Conservation (phyloP, 2,329 filamentous ascomycete genomes). For the Onygenales sp. region DNA sequence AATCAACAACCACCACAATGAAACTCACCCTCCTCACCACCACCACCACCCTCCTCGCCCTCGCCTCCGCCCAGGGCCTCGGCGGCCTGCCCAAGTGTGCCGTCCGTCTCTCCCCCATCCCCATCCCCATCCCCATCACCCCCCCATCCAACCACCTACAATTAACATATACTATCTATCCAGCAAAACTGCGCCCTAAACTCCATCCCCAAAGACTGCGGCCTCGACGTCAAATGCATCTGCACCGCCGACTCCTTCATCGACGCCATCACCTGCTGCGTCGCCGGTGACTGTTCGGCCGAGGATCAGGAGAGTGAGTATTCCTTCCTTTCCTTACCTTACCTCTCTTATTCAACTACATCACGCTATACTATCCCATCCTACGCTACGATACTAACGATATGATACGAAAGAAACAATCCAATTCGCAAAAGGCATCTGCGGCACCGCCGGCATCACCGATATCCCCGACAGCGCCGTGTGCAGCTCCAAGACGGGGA, state of each 20-base stretch:
- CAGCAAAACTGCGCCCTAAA: constrained; percentile 32
- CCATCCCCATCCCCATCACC: not conserved
- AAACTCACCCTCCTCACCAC: constrained; percentile 43
- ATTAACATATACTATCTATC: not conserved
- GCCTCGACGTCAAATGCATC: constrained; percentile 40
- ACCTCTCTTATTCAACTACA: constrained; percentile 1
- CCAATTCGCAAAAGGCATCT: constrained; percentile 28
- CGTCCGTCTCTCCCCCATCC: constrained; percentile 33
- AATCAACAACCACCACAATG: constrained; percentile 29
- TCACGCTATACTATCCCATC: not conserved
- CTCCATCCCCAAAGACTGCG: constrained; percentile 31
- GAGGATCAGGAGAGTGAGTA: constrained; percentile 33
- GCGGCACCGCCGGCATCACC: constrained; percentile 27
- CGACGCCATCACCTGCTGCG: constrained; percentile 40
- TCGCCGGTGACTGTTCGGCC: constrained; percentile 33
- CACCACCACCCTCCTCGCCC: constrained; percentile 43
- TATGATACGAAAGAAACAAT: constrained; percentile 20
- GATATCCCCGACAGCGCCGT: constrained; percentile 24
- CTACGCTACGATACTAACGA: too few species aligned
- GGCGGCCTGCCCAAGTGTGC: constrained; percentile 43
- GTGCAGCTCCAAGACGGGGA: constrained; percentile 13
- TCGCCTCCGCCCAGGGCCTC: constrained; percentile 38
- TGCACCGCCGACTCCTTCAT: constrained; percentile 40
- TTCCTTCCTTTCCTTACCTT: constrained; percentile 4
- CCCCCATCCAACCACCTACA: too few species aligned